Evolutionary conservation across 169 alveolate species (phyloP).

Genomic region (Eimeria maxima): DNA sequence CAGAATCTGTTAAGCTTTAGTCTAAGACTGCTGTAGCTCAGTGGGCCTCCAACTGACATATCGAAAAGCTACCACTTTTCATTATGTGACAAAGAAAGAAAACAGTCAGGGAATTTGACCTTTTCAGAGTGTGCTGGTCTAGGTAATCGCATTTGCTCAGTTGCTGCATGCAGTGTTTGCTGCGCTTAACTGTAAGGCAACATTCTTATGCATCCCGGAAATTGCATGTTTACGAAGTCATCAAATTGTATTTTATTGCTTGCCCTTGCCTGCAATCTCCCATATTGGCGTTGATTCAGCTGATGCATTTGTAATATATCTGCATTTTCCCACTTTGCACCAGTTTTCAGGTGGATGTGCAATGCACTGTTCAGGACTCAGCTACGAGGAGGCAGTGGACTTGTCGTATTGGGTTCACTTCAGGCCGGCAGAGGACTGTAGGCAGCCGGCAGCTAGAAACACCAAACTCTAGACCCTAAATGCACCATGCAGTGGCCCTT

Average conservation of each 20-base stretch:
- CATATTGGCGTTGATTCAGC: too few relatives aligned
- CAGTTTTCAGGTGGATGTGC: neutral
- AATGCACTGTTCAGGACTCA: constrained; percentile 39
- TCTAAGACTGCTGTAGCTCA: neutral
- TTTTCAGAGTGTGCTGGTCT: neutral
- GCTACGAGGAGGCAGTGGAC: constrained; percentile 48
- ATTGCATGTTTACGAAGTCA: neutral
- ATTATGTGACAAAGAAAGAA: neutral
- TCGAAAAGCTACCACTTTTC: too few relatives aligned
- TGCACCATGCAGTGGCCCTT: too few relatives aligned
- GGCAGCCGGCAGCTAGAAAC: neutral
- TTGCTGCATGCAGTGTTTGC: neutral
- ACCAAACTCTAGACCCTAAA: too few relatives aligned
- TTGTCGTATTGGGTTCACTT: constrained; percentile 79
- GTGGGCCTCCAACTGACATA: neutral
- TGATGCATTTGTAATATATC: neutral
- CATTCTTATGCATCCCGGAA: neutral
- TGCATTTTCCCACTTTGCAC: neutral
- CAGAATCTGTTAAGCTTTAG: neutral
- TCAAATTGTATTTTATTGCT: neutral
- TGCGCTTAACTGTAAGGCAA: too few relatives aligned
- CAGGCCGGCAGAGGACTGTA: constrained; percentile 79
- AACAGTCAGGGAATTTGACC: neutral
- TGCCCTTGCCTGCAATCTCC: neutral
- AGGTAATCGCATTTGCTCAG: neutral